Evolutionary conservation across 2,329 filamentous ascomycete genomes (phyloP).

Genomic region (Fusarium pseudograminearum): DNA sequence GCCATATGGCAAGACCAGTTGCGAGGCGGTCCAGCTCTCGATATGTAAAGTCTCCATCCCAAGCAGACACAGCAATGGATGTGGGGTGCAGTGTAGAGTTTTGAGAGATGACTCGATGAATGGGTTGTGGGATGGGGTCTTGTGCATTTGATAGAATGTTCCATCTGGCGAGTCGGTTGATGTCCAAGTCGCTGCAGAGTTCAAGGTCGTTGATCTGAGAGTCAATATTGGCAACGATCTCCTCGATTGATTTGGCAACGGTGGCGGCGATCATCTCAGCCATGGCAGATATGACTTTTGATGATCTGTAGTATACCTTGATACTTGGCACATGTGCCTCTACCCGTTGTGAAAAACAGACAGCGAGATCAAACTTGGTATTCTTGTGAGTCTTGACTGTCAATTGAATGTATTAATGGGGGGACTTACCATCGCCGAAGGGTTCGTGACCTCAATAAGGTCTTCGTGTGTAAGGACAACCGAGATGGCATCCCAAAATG

Average conservation of each 20-base stretch:
- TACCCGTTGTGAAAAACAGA: background rate
- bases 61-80: constrained; percentile 1
- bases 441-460: too few relatives aligned
- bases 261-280: constrained; percentile 1
- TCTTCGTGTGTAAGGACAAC: background rate
- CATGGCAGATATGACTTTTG: background rate
- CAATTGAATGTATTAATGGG: too few relatives aligned
- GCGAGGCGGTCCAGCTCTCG: background rate
- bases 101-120: background rate
- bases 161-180: constrained; percentile 2
- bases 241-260: background rate
- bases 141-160: background rate
- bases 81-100: background rate
- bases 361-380: background rate
- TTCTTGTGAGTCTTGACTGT: too few relatives aligned
- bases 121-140: background rate
- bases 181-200: constrained; percentile 1
- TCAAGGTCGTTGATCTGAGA: background rate
- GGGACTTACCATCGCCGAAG: background rate
- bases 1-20: constrained; percentile 5
- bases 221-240: background rate
- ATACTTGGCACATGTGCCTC: background rate
- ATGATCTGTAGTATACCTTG: background rate
- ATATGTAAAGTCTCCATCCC: constrained; percentile 6
- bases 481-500: background rate